These are phyloP conservation scores for Prunus mira DNA, from an alignment of 306 rosid species.

Conservation along the genomic window DNA sequence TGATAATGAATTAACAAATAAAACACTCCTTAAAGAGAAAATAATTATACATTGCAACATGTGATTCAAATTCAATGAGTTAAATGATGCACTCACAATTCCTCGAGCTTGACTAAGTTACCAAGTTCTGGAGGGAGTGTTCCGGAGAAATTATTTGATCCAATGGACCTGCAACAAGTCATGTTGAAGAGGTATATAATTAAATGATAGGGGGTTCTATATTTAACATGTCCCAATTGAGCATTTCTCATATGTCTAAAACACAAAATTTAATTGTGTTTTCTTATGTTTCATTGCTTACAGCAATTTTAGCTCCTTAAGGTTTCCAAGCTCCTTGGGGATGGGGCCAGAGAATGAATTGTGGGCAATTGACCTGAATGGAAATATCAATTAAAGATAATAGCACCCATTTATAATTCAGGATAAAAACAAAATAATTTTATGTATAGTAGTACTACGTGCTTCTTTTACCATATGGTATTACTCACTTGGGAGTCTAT, in stretches of 20 bases:
- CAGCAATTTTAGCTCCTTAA: constrained; percentile 14
- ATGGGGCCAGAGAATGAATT: constrained; percentile 26
- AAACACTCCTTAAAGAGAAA: too few species aligned
- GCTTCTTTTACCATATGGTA: too few species aligned
- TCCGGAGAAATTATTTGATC: constrained; percentile 27
- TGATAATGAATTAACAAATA: background rate
- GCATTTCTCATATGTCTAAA: background rate
- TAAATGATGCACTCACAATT: constrained; percentile 7
- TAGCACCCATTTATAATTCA: too few species aligned
- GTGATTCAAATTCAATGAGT: background rate
- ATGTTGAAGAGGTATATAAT: background rate
- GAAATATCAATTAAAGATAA: background rate
- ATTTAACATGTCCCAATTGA: background rate
- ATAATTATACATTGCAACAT: too few species aligned
- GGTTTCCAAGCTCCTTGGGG: constrained; percentile 40
- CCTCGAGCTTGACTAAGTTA: constrained; percentile 11
- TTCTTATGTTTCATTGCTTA: constrained; percentile 5
- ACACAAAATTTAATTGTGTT: background rate
- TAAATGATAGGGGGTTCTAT: background rate
- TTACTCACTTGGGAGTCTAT: too few species aligned
- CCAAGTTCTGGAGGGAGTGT: constrained; percentile 31
- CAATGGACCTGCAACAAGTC: constrained; percentile 13
- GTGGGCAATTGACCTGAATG: constrained; percentile 20
- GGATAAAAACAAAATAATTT: background rate
- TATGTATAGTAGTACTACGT: too few species aligned